Conservation (phyloP, 768 basidiomycete genomes). For the Fibroporia radiculosa region DNA sequence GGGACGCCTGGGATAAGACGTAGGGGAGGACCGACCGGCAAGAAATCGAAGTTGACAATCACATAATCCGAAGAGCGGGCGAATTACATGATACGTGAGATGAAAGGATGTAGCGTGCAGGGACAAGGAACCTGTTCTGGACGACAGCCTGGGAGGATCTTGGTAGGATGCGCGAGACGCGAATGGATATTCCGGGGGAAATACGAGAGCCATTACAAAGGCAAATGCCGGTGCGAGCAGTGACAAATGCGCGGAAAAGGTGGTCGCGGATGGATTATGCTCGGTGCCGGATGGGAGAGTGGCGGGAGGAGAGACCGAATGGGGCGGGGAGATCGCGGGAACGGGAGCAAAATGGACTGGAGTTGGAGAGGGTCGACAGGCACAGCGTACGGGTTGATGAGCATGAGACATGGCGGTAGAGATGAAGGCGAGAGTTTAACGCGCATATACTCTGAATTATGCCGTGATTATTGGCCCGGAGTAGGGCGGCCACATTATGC, state of each 20-base stretch:
- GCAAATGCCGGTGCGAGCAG: background rate
- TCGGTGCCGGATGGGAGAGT: background rate
- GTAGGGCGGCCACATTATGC: too few relatives aligned
- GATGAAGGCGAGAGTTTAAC: too few relatives aligned
- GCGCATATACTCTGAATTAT: too few relatives aligned
- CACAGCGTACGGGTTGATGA: background rate
- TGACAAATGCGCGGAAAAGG: background rate
- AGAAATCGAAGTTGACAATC: background rate
- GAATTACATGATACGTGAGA: background rate
- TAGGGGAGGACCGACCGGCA: too few relatives aligned
- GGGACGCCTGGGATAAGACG: background rate
- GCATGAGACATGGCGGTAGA: background rate
- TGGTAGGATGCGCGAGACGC: constrained; percentile 5
- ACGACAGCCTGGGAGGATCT: constrained; percentile 15
- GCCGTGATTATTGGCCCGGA: too few relatives aligned
- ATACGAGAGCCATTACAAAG: background rate
- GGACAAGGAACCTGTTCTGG: constrained; percentile 6
- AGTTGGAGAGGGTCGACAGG: background rate
- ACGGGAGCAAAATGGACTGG: background rate
- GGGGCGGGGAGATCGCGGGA: background rate
- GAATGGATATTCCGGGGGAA: constrained; percentile 1
- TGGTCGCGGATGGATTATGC: background rate
- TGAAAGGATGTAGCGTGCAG: constrained; percentile 10
- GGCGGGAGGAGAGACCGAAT: background rate
- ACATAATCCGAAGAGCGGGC: background rate